phyloP scores from a whole-genome alignment of 2,329 filamentous ascomycete genomes.

The Ceratocystis harringtonii region DNA sequence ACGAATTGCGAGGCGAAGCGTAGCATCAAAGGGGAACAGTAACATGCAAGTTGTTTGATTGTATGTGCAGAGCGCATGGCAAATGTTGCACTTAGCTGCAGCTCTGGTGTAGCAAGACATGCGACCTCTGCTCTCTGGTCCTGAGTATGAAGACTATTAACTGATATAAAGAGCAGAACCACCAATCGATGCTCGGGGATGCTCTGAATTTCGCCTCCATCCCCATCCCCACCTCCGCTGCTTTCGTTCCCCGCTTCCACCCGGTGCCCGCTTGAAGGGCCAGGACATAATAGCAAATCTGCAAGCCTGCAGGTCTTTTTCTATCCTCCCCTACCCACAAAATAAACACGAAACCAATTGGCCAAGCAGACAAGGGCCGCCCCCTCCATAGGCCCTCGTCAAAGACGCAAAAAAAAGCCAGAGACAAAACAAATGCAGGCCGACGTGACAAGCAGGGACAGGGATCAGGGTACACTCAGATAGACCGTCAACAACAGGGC shows the following conservation, averaged over 20 bases:
- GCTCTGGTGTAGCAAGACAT: background rate
- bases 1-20: background rate
- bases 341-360: constrained; percentile 2
- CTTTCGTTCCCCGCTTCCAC: too few species aligned
- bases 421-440: background rate
- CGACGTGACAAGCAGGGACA: background rate
- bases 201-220: background rate
- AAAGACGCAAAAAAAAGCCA: background rate
- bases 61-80: background rate
- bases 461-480: background rate
- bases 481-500: background rate
- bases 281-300: background rate
- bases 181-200: background rate
- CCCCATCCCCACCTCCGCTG: too few species aligned
- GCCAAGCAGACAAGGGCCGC: background rate
- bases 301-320: background rate
- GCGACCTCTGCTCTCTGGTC: background rate
- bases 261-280: too few species aligned
- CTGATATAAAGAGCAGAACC: too few species aligned
- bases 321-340: background rate
- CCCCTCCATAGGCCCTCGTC: background rate
- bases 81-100: background rate
- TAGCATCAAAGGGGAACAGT: background rate
- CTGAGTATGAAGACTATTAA: too few species aligned
- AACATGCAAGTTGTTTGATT: constrained; percentile 1